phyloP scores from a whole-genome alignment of 176 grass and related monocot species.

The Leersia perrieri region DNA sequence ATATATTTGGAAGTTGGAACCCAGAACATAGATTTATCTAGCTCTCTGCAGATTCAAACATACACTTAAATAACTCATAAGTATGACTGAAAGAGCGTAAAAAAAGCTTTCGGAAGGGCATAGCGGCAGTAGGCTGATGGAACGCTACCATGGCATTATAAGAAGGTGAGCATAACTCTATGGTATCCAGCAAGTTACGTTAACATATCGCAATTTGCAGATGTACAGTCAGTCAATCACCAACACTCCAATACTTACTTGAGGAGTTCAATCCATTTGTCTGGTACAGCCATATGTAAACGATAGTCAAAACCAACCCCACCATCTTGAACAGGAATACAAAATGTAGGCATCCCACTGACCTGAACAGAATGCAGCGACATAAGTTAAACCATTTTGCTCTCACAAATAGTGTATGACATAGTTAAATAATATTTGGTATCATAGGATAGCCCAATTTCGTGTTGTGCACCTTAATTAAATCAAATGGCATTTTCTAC shows the following conservation, averaged over 20 bases:
- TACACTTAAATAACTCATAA: background rate
- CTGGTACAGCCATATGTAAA: constrained; percentile 86
- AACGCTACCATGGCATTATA: background rate
- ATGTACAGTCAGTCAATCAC: constrained; percentile 11
- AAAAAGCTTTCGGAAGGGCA: constrained; percentile 8
- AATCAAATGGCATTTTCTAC: background rate
- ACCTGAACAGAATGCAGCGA: constrained; percentile 56
- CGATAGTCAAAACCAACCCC: constrained; percentile 96
- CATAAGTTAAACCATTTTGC: constrained; percentile 5
- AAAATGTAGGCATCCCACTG: constrained; percentile 94
- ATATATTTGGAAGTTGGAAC: background rate
- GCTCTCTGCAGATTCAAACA: constrained; percentile 2
- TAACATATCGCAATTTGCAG: background rate
- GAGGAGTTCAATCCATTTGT: constrained; percentile 98
- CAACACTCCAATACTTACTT: constrained; percentile 56
- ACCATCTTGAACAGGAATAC: constrained; percentile 85
- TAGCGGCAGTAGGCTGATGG: background rate
- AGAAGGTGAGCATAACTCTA: background rate
- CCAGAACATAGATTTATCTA: background rate
- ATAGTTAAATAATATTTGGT: background rate
- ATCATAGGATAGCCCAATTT: constrained; percentile 10
- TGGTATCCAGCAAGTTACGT: background rate
- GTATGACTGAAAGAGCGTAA: background rate
- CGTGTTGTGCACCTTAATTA: constrained; percentile 1
- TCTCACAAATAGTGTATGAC: constrained; percentile 14